These are phyloP conservation scores for Cadophora sp. DNA, from an alignment of 2,329 filamentous ascomycete genomes.

Conservation along the genomic window DNA sequence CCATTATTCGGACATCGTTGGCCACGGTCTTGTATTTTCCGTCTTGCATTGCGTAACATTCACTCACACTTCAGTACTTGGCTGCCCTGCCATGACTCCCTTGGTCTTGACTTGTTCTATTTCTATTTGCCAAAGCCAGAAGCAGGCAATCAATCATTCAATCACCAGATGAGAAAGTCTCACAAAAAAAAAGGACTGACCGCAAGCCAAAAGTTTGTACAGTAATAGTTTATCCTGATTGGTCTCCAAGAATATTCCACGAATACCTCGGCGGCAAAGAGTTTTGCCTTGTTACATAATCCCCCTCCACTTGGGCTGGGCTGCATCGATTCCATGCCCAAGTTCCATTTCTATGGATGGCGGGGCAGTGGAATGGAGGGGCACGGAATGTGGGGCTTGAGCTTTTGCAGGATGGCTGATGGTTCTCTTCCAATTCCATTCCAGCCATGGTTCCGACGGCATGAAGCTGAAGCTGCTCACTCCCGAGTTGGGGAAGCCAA, in stretches of 20 bases:
- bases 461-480: not conserved
- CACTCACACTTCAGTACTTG: not conserved
- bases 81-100: not conserved
- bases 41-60: not conserved
- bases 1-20: not conserved
- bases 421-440: too few species aligned
- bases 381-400: not conserved
- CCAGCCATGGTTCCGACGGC: not conserved
- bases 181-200: not conserved
- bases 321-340: too few species aligned
- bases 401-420: not conserved
- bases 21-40: constrained; percentile 9
- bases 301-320: not conserved
- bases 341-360: too few species aligned
- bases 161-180: not conserved
- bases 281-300: constrained; percentile 5
- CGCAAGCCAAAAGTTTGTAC: constrained; percentile 2
- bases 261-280: not conserved
- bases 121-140: not conserved
- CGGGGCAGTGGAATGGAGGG: constrained; percentile 4
- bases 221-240: constrained; percentile 14
- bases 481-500: constrained; percentile 6
- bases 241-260: not conserved
- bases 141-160: not conserved
- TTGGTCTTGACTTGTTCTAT: not conserved